These are phyloP conservation scores for Leccinum subgranulosum DNA, from an alignment of 768 basidiomycete genomes.

Conservation along the genomic window DNA sequence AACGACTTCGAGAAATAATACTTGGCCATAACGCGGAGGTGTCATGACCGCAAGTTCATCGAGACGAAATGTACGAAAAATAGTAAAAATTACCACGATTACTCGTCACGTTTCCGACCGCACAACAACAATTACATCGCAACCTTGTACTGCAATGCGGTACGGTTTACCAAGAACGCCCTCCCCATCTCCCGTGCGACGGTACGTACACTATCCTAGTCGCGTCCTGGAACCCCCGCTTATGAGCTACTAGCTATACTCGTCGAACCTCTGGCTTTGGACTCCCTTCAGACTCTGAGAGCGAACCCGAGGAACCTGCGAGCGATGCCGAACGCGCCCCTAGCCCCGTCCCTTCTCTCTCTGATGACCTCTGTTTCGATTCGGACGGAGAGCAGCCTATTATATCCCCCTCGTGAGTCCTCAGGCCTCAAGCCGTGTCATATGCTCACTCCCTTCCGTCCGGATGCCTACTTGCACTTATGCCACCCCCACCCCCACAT, in stretches of 20 bases:
- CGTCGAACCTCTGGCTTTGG: constrained; percentile 54
- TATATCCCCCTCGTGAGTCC: constrained; percentile 34
- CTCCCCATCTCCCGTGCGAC: constrained; percentile 47
- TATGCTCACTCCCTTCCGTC: background rate
- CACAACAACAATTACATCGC: background rate
- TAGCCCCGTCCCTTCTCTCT: constrained; percentile 33
- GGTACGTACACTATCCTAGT: constrained; percentile 20
- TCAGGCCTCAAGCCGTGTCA: background rate
- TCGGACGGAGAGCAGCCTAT: constrained; percentile 42
- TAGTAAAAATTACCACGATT: background rate
- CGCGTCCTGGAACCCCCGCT: constrained; percentile 9
- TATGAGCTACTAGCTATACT: constrained; percentile 4
- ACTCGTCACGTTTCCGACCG: background rate
- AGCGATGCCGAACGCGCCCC: constrained; percentile 37
- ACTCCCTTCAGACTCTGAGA: constrained; percentile 48
- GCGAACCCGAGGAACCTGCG: constrained; percentile 28
- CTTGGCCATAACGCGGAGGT: background rate
- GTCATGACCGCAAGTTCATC: background rate
- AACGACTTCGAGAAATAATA: background rate
- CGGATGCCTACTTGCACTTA: background rate
- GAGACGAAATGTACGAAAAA: background rate
- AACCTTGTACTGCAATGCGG: constrained; percentile 37
- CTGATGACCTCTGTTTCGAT: constrained; percentile 39
- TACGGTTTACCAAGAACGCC: constrained; percentile 52
- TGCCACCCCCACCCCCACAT: background rate